phyloP scores from a whole-genome alignment of 1,139 yeast genomes.

The Geotrichum reessii region DNA sequence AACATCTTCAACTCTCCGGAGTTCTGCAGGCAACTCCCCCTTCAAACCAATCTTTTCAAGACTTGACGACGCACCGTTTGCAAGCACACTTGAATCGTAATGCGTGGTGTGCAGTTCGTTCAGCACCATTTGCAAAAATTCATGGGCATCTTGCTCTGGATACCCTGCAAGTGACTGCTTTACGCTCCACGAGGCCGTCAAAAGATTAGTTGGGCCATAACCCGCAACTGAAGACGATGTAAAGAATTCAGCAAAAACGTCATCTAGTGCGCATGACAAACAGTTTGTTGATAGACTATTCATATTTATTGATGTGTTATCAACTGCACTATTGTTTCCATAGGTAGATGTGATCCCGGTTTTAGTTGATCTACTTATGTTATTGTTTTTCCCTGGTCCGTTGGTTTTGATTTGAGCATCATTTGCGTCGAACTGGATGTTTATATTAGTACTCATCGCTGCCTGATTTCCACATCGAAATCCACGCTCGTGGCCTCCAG shows the following conservation, averaged over 20 bases:
- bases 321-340: slow-evolving; percentile 28
- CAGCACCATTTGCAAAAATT: slow-evolving; percentile 84
- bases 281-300: slow-evolving; percentile 28
- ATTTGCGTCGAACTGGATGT: neutral
- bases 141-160: slow-evolving; percentile 97
- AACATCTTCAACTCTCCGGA: slow-evolving; percentile 13
- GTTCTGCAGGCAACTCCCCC: slow-evolving; percentile 1
- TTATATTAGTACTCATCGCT: neutral
- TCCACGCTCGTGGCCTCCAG: slow-evolving; percentile 52
- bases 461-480: slow-evolving; percentile 20
- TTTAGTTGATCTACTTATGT: slow-evolving; percentile 27
- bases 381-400: slow-evolving; percentile 4
- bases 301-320: slow-evolving; percentile 1
- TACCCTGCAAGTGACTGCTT: slow-evolving; percentile 85
- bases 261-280: slow-evolving; percentile 68
- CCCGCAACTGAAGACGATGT: slow-evolving; percentile 54
- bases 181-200: slow-evolving; percentile 78
- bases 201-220: slow-evolving; percentile 65
- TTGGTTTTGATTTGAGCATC: neutral
- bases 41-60: slow-evolving; percentile 2
- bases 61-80: slow-evolving; percentile 5
- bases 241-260: slow-evolving; percentile 61
- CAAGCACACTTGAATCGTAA: slow-evolving; percentile 16
- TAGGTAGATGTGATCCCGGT: slow-evolving; percentile 11
- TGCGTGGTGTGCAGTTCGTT: slow-evolving; percentile 64